Conservation (phyloP, 805 yeast species). For the Metschnikowia hibisci region DNA sequence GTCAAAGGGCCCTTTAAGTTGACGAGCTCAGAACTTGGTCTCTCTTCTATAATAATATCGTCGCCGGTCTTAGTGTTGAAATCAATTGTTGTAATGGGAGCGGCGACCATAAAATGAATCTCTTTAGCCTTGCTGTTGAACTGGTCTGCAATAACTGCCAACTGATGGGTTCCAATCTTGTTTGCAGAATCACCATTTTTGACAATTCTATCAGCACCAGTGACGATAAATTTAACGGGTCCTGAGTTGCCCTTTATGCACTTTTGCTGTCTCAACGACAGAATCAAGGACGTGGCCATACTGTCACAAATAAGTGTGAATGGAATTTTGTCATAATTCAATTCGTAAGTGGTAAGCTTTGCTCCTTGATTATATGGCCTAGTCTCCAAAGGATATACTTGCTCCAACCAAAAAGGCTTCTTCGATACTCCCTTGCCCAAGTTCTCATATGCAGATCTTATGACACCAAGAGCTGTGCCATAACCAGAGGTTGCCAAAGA, state of each 20-base stretch:
- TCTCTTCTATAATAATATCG: slow-evolving; percentile 78
- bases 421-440: slow-evolving; percentile 28
- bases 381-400: slow-evolving; percentile 86
- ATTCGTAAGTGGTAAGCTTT: slow-evolving; percentile 85
- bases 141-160: slow-evolving; percentile 67
- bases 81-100: slow-evolving; percentile 91
- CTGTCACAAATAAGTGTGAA: slow-evolving; percentile 86
- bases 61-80: slow-evolving; percentile 61
- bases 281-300: slow-evolving; percentile 78
- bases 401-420: slow-evolving; percentile 50
- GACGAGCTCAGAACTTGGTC: slow-evolving; percentile 78
- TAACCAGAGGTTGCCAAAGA: slow-evolving; percentile 96
- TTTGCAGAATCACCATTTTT: slow-evolving; percentile 94
- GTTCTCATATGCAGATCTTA: slow-evolving; percentile 61
- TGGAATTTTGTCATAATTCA: slow-evolving; percentile 81
- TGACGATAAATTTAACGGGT: slow-evolving; percentile 84
- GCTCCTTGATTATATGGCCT: slow-evolving; percentile 98
- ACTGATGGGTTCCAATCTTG: slow-evolving; percentile 91
- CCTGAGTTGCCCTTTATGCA: slow-evolving; percentile 31
- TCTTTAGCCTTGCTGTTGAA: slow-evolving; percentile 32
- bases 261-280: slow-evolving; percentile 34
- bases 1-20: slow-evolving; percentile 58
- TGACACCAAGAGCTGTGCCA: slow-evolving; percentile 94
- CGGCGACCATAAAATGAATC: slow-evolving; percentile 87
- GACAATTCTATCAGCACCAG: slow-evolving; percentile 94